Base-by-base conservation (phyloP, 495 filamentous ascomycete species). In the Rusavskia elegans region DNA sequence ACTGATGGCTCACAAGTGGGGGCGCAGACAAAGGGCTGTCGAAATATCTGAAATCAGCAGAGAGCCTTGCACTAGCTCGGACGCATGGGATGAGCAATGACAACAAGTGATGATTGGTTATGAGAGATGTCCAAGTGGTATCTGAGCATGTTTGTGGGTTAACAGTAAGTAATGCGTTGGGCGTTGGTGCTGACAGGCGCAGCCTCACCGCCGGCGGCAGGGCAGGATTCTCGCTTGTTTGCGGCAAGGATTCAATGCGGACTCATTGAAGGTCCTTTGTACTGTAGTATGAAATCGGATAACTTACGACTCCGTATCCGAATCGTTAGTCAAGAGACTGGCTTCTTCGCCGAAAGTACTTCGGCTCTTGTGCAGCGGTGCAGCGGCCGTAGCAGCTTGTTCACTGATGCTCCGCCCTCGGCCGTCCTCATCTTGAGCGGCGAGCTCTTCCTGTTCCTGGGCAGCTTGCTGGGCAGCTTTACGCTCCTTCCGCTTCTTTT, bases 271-370 rank as follows among this genome's bases (percentile, higher is more conserved):
- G 19, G 17, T 42, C 39, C 39, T 42, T 42, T 42, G 39, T 42
- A 21, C 20, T 19, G 4, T 9, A 9, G 20, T 21, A 42, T 19
- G 39, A 42, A 42, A 42, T 35, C 32, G 39, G 20, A 8, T 11
- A 1, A 76, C 81, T 77, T 73, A 87, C 84, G 69, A 68, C 55
- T 84, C 84, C 19, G 70, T 66, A 44, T 87, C 84, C 8, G 81
- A 83, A 61, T 85, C 84, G 59, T 84, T 77, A 14, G 80, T 84
- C 55, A 84, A 60, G 19, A 85, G 65, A 57, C 78, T 81, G 16
- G 61, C 66, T 35, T 70, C 74, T 56, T 75, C 74, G 53, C 59
- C 40, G 39, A 61, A 35, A 8, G 51, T 58, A 19, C 53, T 59
- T 29, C 55, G 57, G 46, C 56, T 61, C 35, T 32, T 42, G 39